Conservation (phyloP, 352 stramenopile genomes). For the Phytophthora cactorum region DNA sequence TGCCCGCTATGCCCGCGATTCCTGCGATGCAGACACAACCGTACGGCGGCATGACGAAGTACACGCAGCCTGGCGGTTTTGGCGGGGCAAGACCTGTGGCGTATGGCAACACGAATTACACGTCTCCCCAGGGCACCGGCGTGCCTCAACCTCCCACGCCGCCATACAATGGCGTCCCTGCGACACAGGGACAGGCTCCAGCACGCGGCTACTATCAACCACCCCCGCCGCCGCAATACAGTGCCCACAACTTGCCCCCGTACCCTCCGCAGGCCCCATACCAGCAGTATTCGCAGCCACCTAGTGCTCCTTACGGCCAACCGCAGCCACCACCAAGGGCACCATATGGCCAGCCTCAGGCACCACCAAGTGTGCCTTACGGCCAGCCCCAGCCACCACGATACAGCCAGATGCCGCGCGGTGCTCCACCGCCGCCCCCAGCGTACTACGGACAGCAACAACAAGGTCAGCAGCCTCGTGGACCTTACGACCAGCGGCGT, state of each 20-base stretch:
- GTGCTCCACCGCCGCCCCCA: constrained; percentile 18
- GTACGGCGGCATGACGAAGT: constrained; percentile 54
- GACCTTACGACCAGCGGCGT: constrained; percentile 41
- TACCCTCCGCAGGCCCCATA: constrained; percentile 36
- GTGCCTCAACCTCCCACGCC: constrained; percentile 32
- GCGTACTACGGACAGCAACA: constrained; percentile 35
- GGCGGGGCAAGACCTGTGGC: constrained; percentile 16
- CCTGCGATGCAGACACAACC: constrained; percentile 48
- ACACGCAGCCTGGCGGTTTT: constrained; percentile 48
- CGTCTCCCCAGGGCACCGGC: constrained; percentile 30
- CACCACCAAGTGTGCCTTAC: constrained; percentile 17
- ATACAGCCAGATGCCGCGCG: constrained; percentile 21
- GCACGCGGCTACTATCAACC: constrained; percentile 35
- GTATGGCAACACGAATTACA: constrained; percentile 53
- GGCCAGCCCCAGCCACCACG: constrained; percentile 14
- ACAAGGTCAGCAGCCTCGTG: constrained; percentile 38
- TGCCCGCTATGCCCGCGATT: constrained; percentile 13
- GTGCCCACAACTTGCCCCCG: constrained; percentile 33
- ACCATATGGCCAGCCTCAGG: constrained; percentile 20
- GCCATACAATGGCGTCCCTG: constrained; percentile 34
- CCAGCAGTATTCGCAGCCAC: constrained; percentile 35
- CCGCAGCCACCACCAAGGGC: constrained; percentile 19
- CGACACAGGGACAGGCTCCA: constrained; percentile 30
- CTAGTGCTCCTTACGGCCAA: constrained; percentile 19
- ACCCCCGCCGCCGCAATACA: constrained; percentile 37